Evolutionary conservation across 2,329 filamentous ascomycete species (phyloP), one percentile per base, ranked within the genome.

Genomic region (Curvularia hawaiiensis): DNA sequence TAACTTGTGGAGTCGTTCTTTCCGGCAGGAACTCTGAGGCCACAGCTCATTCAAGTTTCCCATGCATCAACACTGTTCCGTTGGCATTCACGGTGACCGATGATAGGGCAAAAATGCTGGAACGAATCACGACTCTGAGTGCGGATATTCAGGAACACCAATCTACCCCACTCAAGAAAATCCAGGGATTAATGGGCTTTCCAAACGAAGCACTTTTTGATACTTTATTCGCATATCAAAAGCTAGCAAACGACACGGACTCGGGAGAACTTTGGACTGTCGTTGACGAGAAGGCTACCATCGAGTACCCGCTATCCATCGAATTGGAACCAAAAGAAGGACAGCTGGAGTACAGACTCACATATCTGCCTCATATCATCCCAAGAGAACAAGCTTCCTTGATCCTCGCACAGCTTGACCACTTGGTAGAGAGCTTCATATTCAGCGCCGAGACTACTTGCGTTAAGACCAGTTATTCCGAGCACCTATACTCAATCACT

Each of bases 211-310:
- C 83, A 0, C 80, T 95, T 0, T 97, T 97, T 65, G 92, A 97
- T 69, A 94, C 92, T 0, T 80, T 97, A 1, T 86, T 97, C 58
- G 89, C 91, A 0, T 94, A 92, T 68, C 93, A 97, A 69, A 91
- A 90, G 62, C 69, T 80, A 56, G 20, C 61, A 9, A 54, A 30
- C 10, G 63, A 77, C 50, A 18, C 63, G 52, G 35, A 53, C 57
- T 35, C 47, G 59, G 64, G 54, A 2, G 51, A 64, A 77, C 31
- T 81, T 0, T 96, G 90, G 89, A 78, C 79, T 7, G 62, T 90
- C 0, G 61, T 85, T 1, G 79, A 85, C 16, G 92, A 96, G 57
- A 79, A 85, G 50, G 88, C 90, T 6, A 85, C 82, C 1, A 85
- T 90, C 2, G 90, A 96, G 65, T 97, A 94, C 73, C 81, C 89